Evolutionary conservation across 495 filamentous ascomycete species (phyloP).

Genomic region (Penicilliopsis zonata): DNA sequence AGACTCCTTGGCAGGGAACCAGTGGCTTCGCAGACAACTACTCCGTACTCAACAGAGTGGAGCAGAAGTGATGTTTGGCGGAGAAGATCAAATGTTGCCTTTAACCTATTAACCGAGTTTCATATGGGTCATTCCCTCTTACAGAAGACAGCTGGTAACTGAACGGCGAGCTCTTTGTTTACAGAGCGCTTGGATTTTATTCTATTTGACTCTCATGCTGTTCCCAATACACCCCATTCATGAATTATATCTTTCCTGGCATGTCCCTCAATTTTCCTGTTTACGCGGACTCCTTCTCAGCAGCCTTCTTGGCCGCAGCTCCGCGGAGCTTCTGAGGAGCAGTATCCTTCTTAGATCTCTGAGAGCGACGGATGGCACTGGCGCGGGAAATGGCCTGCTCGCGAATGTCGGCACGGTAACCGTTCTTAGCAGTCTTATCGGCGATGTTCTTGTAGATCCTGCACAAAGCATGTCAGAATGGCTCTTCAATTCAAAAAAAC

Average conservation of each 20-base stretch:
- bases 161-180: not conserved
- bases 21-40: no score
- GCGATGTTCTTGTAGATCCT: slow-evolving; percentile 86
- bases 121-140: no score
- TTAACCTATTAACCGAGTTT: no score
- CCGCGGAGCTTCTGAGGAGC: slow-evolving; percentile 67
- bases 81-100: no score
- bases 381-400: slow-evolving; percentile 78
- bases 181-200: not conserved
- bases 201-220: not conserved
- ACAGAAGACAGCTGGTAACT: no score
- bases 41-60: no score
- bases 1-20: no score
- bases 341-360: slow-evolving; percentile 64
- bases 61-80: no score
- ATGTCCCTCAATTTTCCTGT: slow-evolving; percentile 4
- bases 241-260: not conserved
- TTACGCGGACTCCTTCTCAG: slow-evolving; percentile 40
- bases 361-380: slow-evolving; percentile 69
- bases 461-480: slow-evolving; percentile 2
- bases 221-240: no score
- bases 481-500: not conserved
- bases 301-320: slow-evolving; percentile 67
- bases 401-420: slow-evolving; percentile 81
- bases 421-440: slow-evolving; percentile 63